These are phyloP conservation scores for Aspergillus conjunctus DNA, from an alignment of 495 filamentous ascomycete species.

Conservation along the genomic window DNA sequence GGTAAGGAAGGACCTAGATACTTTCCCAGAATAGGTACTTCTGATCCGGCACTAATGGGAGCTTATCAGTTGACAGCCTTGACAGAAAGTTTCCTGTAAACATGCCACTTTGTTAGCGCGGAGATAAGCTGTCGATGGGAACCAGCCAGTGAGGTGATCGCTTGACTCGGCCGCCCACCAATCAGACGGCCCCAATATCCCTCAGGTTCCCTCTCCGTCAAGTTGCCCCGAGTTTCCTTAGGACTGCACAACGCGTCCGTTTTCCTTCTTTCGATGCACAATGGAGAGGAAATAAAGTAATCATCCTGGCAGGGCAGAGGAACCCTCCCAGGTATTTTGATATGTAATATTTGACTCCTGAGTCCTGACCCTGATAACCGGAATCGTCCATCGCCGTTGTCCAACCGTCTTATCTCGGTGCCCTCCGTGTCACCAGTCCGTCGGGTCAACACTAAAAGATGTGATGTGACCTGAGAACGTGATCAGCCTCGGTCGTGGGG, in stretches of 20 bases:
- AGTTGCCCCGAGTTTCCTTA: too few relatives aligned
- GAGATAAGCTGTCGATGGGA: constrained; percentile 8
- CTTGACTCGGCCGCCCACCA: neutral
- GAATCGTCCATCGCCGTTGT: neutral
- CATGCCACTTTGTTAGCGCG: neutral
- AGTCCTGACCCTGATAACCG: neutral
- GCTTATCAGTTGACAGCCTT: constrained; percentile 19
- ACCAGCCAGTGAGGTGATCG: neutral
- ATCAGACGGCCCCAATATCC: neutral
- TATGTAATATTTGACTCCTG: neutral
- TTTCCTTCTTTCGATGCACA: too few relatives aligned
- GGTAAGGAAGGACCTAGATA: too few relatives aligned
- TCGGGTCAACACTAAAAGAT: neutral
- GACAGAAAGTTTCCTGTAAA: constrained; percentile 13
- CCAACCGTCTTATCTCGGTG: neutral
- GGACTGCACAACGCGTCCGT: too few relatives aligned
- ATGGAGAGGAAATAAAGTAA: neutral
- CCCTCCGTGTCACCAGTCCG: constrained; percentile 6
- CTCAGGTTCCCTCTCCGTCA: too few relatives aligned
- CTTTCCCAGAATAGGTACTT: too few relatives aligned
- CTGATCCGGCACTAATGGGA: too few relatives aligned
- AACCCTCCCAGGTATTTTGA: neutral
- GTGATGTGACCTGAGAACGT: neutral
- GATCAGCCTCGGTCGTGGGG: constrained; percentile 2
- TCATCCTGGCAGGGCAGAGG: neutral